These are phyloP conservation scores for Solanum lignicaule DNA, from an alignment of 257 asterid species.

Conservation along the genomic window DNA sequence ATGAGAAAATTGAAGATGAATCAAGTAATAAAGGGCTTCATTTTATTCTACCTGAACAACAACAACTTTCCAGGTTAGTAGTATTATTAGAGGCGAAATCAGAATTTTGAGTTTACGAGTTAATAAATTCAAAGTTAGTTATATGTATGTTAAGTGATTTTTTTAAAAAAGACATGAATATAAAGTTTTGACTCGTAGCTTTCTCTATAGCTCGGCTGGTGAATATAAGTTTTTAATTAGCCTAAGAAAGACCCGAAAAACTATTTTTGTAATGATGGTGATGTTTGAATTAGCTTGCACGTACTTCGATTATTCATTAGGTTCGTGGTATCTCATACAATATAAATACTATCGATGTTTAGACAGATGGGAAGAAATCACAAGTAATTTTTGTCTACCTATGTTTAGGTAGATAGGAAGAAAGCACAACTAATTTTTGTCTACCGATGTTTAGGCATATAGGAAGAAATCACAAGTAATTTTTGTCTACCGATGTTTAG, in stretches of 20 bases:
- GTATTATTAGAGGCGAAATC: background rate
- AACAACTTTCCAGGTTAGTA: background rate
- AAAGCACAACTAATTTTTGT: background rate
- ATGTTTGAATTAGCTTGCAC: background rate
- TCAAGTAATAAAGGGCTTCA: constrained; percentile 4
- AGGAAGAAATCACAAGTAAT: too few species aligned
- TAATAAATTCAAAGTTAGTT: background rate
- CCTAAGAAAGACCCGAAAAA: background rate
- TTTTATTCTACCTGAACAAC: background rate
- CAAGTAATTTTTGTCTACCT: background rate
- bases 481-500: background rate
- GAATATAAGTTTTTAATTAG: background rate
- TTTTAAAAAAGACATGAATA: background rate
- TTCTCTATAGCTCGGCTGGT: background rate
- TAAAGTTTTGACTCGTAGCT: background rate
- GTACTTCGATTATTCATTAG: background rate
- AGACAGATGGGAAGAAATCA: too few species aligned
- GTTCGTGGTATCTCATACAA: too few species aligned
- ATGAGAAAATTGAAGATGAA: constrained; percentile 8
- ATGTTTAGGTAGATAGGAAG: background rate
- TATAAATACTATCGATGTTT: background rate
- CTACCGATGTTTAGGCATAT: too few species aligned
- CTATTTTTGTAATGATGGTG: background rate
- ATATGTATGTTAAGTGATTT: background rate
- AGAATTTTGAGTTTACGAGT: background rate